Base-by-base conservation (phyloP, 345 rosid genomes). In the Lepidium aucheri region DNA sequence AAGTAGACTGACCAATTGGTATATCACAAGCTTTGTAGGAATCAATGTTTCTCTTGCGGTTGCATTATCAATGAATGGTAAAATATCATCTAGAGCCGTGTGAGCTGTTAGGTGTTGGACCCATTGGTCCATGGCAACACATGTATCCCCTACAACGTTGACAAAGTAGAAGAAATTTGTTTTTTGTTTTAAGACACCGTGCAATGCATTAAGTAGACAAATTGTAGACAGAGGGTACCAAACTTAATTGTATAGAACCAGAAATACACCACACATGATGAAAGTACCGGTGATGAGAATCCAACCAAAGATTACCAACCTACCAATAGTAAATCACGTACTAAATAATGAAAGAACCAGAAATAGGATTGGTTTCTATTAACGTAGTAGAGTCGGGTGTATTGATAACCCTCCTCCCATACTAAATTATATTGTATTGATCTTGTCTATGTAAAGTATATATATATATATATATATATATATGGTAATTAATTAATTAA, bases 121-220 rank as follows among this genome's bases (percentile, higher is more conserved):
- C 97, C 97, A 94, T 49, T 94, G 81, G 49, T 88, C 93, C 99
- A 94, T 94, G 6, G 99, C 74, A 52, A 94, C 82, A 46, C 99
- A 94, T 0, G 99, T 69, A 80, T 91, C 99, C 40, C 82, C 95
- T n/a, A 81, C 83, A 72, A 82, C 96, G 64, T 97, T 94, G 63
- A 44, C 6, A 62, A 74, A 47, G 59, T 14, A 52, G 49, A 39
- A 41, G 56, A 55, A 28, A 13, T 10, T 4, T 28, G 7, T 28
- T 9, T 41, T 38, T n/a, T n/a, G n/a, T n/a, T n/a, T 63, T 39
- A 28, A 63, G 69, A 41, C 49, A 16, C 11, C 17, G 22, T 50
- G 41, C n/a, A 53, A 64, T 22, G 33, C 36, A n/a, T 49, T 50
- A 9, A 16, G 34, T 43, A 35, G 42, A 56, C 7, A 35, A 44